phyloP scores from a whole-genome alignment of 768 basidiomycete species.

The Galerina sulciceps region DNA sequence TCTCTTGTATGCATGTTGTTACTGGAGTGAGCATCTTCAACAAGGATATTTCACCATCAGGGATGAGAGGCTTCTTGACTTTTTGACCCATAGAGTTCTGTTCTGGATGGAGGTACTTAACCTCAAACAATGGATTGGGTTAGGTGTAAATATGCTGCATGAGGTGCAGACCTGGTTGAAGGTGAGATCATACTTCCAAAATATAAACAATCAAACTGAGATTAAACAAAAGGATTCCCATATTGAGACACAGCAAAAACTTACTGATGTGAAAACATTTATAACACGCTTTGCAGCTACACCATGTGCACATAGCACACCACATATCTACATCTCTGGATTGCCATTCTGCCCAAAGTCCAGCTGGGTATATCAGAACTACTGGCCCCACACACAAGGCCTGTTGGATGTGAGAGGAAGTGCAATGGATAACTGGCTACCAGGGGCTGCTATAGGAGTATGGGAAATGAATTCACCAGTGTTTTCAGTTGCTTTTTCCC shows the following conservation, averaged over 20 bases:
- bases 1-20: constrained; percentile 39
- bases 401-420: constrained; percentile 11
- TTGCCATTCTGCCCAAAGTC: constrained; percentile 34
- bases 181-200: not conserved
- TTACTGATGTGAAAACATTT: constrained; percentile 31
- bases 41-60: constrained; percentile 14
- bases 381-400: constrained; percentile 8
- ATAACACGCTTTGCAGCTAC: constrained; percentile 31
- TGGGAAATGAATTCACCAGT: not conserved
- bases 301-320: constrained; percentile 32
- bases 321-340: constrained; percentile 44
- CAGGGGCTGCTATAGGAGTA: not conserved
- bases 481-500: not conserved
- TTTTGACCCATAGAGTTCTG: constrained; percentile 26
- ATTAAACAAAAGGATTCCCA: not conserved
- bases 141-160: constrained; percentile 12
- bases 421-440: constrained; percentile 1
- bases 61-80: constrained; percentile 14
- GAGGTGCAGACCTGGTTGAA: constrained; percentile 1
- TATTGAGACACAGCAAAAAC: not conserved
- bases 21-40: constrained; percentile 36
- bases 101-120: constrained; percentile 45
- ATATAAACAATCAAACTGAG: not conserved
- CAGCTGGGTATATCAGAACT: constrained; percentile 24
- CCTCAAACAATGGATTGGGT: constrained; percentile 14